These are phyloP conservation scores for Ophiocordyceps sinensis DNA, from an alignment of 2,329 filamentous ascomycete species.

Conservation along the genomic window DNA sequence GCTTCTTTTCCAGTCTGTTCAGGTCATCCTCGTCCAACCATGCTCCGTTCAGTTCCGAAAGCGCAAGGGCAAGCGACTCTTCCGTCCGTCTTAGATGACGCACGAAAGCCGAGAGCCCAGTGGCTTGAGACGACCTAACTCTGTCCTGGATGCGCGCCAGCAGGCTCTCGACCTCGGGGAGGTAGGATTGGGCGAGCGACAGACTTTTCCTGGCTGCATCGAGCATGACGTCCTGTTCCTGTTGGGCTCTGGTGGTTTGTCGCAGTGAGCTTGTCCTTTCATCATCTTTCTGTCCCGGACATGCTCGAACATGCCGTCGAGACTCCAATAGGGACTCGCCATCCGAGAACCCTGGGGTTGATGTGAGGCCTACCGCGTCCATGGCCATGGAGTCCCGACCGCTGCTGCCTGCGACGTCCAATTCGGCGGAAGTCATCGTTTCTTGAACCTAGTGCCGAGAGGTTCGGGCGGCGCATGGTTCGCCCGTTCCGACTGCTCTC, in stretches of 20 bases:
- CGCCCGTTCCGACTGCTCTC: neutral
- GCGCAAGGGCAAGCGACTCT: constrained; percentile 3
- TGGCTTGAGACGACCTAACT: constrained; percentile 3
- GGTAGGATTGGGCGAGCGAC: constrained; percentile 2
- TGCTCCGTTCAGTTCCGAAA: constrained; percentile 3
- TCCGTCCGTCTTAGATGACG: constrained; percentile 8
- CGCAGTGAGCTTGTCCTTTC: neutral
- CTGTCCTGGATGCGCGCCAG: constrained; percentile 3
- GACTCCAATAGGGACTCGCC: too few relatives aligned
- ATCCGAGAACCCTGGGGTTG: too few relatives aligned
- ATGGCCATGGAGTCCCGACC: too few relatives aligned
- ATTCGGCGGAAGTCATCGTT: too few relatives aligned
- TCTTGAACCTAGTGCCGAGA: neutral
- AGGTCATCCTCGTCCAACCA: constrained; percentile 3
- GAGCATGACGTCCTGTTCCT: constrained; percentile 4
- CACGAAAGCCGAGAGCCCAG: constrained; percentile 10
- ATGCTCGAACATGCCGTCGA: too few relatives aligned
- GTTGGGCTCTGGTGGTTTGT: neutral
- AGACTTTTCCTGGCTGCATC: constrained; percentile 3
- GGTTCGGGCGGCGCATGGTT: constrained; percentile 1
- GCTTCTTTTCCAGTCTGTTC: constrained; percentile 5
- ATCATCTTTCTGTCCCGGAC: too few relatives aligned
- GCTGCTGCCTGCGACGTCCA: too few relatives aligned
- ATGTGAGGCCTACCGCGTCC: too few relatives aligned
- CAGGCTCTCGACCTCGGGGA: constrained; percentile 8